Evolutionary conservation across 257 asterid genomes (phyloP), one percentile per base, ranked within the genome.

Genomic region (Misopates orontium): DNA sequence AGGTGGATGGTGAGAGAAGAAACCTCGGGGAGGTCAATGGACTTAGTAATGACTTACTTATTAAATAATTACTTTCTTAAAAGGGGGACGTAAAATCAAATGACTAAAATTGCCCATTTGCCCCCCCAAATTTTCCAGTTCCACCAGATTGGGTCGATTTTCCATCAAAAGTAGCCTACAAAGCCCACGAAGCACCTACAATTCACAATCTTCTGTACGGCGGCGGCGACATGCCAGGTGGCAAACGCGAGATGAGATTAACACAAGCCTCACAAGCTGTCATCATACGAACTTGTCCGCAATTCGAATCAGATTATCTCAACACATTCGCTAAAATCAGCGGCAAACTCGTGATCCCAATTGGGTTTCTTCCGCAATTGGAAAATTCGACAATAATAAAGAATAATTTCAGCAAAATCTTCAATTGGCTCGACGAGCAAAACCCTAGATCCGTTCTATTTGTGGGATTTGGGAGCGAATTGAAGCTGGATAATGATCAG

Each of bases 381-480:
- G 42, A 36, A 36, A 25, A 40, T 8, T 42, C 18, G 36, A 28
- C 7, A 28, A 3, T 28, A 7, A 3, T 28, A 7, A 28, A 3
- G 36, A 28, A 7, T n/a, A 28, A 28, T 3, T 28, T 28, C 36
- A 17, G 48, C 15, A 4, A 54, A 4, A 48, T 69, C 10, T 57
- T 47, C 32, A 40, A 63, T 60, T 83, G 86, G 89, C 45, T 83
- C 65, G 80, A 78, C n/a, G 56, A 48, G 19, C 79, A 75, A 45
- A 69, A 73, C 9, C 70, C 74, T 4, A 75, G 73, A 47, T 73
- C 84, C 0, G 84, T 80, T 10, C 44, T 80, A 20, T 80, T 77
- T 63, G 86, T 78, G 1, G 84, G 82, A 14, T 83, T 83, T 10
- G 89, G 89, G 54, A 83, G 86, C 19, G 89, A 80, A 73, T 77